Conservation (phyloP, 768 basidiomycete species). For the Lepiota brunneoincarnata region DNA sequence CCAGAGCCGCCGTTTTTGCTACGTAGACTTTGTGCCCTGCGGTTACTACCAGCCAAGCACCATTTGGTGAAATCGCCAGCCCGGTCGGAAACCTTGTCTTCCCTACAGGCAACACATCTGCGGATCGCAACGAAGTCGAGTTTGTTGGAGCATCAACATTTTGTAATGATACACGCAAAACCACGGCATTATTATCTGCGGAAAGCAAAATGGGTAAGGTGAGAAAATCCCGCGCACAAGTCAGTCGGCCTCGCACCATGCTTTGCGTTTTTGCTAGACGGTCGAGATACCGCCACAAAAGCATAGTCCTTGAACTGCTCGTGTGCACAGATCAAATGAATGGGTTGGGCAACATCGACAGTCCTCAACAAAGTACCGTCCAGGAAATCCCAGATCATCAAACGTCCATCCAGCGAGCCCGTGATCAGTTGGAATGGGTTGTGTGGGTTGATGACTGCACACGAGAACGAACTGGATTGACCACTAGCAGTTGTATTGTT, state of each 20-base stretch:
- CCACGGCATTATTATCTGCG: conserved; percentile 51
- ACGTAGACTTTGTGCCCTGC: conserved; percentile 81
- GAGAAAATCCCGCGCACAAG: background rate
- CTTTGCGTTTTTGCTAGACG: conserved; percentile 36
- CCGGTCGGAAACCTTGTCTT: conserved; percentile 64
- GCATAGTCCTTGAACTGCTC: conserved; percentile 63
- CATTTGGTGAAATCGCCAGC: conserved; percentile 72
- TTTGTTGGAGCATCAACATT: conserved; percentile 18
- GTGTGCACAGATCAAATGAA: conserved; percentile 72
- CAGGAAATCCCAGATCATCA: conserved; percentile 93
- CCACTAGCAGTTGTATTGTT: conserved; percentile 29
- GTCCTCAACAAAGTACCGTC: conserved; percentile 79
- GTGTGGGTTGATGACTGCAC: conserved; percentile 73
- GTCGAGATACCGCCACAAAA: conserved; percentile 64
- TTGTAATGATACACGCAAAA: conserved; percentile 64
- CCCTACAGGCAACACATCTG: conserved; percentile 56
- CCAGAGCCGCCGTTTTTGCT: conserved; percentile 51
- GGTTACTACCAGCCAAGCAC: conserved; percentile 73
- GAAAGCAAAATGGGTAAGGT: conserved; percentile 14
- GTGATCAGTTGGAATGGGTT: conserved; percentile 91
- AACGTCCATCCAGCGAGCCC: conserved; percentile 75
- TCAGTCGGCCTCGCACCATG: conserved; percentile 26
- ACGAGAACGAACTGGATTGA: conserved; percentile 59
- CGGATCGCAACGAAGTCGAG: conserved; percentile 43
- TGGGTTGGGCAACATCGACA: conserved; percentile 65